Percentiles rank a stretch among this genome's conserved stretches.
Conservation (phyloP, 441 rosid species). For the Metrosideros polymorpha region DNA sequence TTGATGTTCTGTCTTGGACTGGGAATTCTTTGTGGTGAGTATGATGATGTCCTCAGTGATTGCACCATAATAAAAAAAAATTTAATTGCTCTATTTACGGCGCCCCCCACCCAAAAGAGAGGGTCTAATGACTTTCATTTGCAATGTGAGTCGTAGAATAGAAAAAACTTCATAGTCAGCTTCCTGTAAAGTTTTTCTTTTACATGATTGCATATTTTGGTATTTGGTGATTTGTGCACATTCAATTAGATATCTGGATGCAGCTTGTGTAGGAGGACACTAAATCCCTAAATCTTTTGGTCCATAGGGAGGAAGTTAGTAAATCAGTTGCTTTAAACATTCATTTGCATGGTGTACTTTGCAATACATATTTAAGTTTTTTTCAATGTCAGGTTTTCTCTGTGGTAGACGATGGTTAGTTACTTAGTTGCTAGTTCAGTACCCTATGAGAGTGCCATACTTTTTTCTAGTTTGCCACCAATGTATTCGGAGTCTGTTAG, state of each 20-base stretch:
- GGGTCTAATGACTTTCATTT: not conserved
- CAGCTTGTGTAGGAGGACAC: not conserved
- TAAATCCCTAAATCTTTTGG: not conserved
- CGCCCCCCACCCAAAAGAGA: not conserved
- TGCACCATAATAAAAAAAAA: not conserved
- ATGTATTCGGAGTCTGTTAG: not conserved
- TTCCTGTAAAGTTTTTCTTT: not conserved
- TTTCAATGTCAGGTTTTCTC: not conserved
- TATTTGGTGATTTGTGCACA: not conserved
- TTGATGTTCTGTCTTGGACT: conserved; percentile 96
- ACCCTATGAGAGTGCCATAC: not conserved
- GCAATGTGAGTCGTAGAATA: not conserved
- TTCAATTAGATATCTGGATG: not conserved
- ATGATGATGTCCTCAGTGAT: not conserved
- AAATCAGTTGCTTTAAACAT: not conserved
- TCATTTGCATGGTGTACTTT: not conserved
- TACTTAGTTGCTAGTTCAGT: not conserved
- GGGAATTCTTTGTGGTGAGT: conserved; percentile 92
- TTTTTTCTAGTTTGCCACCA: not conserved
- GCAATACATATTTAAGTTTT: not conserved
- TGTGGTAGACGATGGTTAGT: not conserved
- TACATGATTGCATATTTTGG: not conserved
- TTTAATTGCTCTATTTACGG: not conserved
- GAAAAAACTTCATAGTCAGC: not conserved
- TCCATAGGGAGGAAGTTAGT: not conserved